These are phyloP conservation scores for Taxillus chinensis DNA, from an alignment of 164 flowering plant species.

Conservation along the genomic window DNA sequence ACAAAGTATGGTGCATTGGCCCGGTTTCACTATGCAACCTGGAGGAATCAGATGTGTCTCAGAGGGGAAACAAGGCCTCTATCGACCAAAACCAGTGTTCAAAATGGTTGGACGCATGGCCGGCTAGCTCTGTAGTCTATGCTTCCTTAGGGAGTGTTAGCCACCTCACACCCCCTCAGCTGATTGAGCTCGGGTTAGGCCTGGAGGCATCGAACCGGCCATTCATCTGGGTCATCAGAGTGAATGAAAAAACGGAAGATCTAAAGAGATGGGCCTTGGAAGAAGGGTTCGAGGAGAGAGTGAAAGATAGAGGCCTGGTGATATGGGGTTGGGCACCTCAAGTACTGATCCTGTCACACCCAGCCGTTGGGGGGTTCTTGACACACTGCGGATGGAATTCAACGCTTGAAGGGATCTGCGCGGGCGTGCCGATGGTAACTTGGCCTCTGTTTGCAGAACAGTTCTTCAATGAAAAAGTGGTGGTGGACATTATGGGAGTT, in stretches of 20 bases:
- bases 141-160: constrained; percentile 52
- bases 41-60: constrained; percentile 15
- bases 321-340: constrained; percentile 50
- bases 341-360: constrained; percentile 35
- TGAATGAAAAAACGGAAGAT: background rate
- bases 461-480: constrained; percentile 37
- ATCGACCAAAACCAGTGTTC: constrained; percentile 7
- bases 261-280: constrained; percentile 18
- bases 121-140: constrained; percentile 28
- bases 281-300: constrained; percentile 22
- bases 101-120: constrained; percentile 33
- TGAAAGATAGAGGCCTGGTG: constrained; percentile 27
- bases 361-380: constrained; percentile 41
- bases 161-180: constrained; percentile 19
- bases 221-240: constrained; percentile 44
- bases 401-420: constrained; percentile 31
- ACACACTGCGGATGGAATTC: constrained; percentile 68
- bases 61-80: constrained; percentile 27
- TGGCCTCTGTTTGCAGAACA: constrained; percentile 42
- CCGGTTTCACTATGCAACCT: constrained; percentile 30
- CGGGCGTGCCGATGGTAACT: constrained; percentile 33
- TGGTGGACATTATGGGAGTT: constrained; percentile 36
- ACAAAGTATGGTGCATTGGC: constrained; percentile 35
- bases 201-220: constrained; percentile 42
- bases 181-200: constrained; percentile 42